These are phyloP conservation scores for Cercospora janseana DNA, from an alignment of 2,329 filamentous ascomycete species.

Conservation along the genomic window DNA sequence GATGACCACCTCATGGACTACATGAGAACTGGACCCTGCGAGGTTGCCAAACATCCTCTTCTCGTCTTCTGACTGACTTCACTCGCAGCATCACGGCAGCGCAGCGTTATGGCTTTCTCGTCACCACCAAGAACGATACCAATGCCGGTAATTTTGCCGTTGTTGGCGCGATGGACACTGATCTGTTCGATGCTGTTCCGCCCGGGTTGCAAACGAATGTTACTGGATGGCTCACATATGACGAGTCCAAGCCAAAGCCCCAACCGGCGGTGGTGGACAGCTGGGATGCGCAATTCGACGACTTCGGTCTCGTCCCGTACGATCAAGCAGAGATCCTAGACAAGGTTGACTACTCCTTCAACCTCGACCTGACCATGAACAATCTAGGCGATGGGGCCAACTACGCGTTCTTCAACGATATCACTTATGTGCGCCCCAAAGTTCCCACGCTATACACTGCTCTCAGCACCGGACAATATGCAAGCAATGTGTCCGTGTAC, in stretches of 20 bases:
- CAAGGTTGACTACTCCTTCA: slow-evolving; percentile 62
- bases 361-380: slow-evolving; percentile 61
- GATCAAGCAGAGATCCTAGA: slow-evolving; percentile 62
- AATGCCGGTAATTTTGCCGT: slow-evolving; percentile 59
- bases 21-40: no score
- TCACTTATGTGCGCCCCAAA: slow-evolving; percentile 71
- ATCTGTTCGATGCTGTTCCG: slow-evolving; percentile 66
- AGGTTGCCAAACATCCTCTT: no score
- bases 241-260: slow-evolving; percentile 47
- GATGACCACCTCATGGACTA: no score
- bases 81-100: slow-evolving; percentile 56
- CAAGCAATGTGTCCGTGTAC: slow-evolving; percentile 45
- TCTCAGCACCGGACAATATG: slow-evolving; percentile 58
- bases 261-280: slow-evolving; percentile 57
- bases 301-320: slow-evolving; percentile 66
- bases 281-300: slow-evolving; percentile 66
- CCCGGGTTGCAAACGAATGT: slow-evolving; percentile 64
- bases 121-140: slow-evolving; percentile 59
- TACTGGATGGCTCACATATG: slow-evolving; percentile 57
- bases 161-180: slow-evolving; percentile 50
- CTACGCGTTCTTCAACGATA: slow-evolving; percentile 65
- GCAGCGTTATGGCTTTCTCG: slow-evolving; percentile 67
- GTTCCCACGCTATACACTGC: slow-evolving; percentile 79
- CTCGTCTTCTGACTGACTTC: not conserved
- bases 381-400: slow-evolving; percentile 65